These are phyloP conservation scores for Melampsora americana DNA, from an alignment of 1,284 basidiomycete genomes.

Conservation along the genomic window DNA sequence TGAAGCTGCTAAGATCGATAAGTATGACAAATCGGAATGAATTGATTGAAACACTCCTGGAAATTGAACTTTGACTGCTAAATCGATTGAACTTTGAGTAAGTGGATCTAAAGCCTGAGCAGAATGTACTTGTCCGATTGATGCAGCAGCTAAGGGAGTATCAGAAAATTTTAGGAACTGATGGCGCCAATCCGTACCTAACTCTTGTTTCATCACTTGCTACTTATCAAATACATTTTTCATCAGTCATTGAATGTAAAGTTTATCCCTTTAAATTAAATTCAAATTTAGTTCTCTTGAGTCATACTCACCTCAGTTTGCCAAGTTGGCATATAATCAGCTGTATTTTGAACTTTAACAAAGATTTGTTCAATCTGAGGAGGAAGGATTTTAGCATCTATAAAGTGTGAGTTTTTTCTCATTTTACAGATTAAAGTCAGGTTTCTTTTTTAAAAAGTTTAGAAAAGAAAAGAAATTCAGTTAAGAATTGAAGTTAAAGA, in stretches of 20 bases:
- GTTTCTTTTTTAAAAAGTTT: too few relatives aligned
- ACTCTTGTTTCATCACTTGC: slow-evolving; percentile 71
- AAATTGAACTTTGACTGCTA: slow-evolving; percentile 96
- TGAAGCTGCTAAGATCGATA: slow-evolving; percentile 76
- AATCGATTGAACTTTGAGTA: slow-evolving; percentile 57
- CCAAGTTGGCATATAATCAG: slow-evolving; percentile 98
- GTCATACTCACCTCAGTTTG: slow-evolving; percentile 68
- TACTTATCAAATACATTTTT: slow-evolving; percentile 7
- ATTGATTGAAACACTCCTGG: slow-evolving; percentile 86
- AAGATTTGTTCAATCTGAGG: slow-evolving; percentile 85
- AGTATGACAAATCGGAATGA: slow-evolving; percentile 78
- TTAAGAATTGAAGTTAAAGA: background rate
- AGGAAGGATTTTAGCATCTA: slow-evolving; percentile 77
- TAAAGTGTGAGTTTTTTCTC: too few relatives aligned
- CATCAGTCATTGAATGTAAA: background rate
- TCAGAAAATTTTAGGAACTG: slow-evolving; percentile 75
- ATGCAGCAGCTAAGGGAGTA: slow-evolving; percentile 89
- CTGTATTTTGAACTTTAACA: slow-evolving; percentile 85
- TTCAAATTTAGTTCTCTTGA: background rate
- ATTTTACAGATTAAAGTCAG: too few relatives aligned
- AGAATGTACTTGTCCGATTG: slow-evolving; percentile 91
- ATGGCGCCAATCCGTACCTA: slow-evolving; percentile 72
- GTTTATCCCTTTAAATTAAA: background rate
- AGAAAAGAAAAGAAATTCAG: too few relatives aligned
- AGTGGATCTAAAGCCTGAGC: slow-evolving; percentile 61